phyloP scores from a whole-genome alignment of 2,329 filamentous ascomycete species.

The Fusarium sp. region DNA sequence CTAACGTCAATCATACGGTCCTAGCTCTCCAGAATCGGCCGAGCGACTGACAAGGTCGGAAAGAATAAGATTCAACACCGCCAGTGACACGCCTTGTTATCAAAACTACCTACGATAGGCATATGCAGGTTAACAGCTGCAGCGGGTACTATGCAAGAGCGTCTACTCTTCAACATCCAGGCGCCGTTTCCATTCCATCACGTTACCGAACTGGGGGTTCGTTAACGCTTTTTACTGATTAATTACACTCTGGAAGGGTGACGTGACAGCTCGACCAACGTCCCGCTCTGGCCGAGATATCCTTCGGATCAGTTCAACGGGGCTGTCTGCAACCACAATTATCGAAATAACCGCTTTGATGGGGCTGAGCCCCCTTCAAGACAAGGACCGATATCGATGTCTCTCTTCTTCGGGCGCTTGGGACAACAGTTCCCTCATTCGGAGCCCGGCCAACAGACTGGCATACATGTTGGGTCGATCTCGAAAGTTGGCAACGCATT shows the following conservation, averaged over 20 bases:
- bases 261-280: slow-evolving; percentile 25
- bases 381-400: not conserved
- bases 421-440: not conserved
- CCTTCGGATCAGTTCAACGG: slow-evolving; percentile 24
- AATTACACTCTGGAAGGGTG: slow-evolving; percentile 26
- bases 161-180: not conserved
- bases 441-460: not conserved
- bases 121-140: not conserved
- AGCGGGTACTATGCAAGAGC: slow-evolving; percentile 2
- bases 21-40: slow-evolving; percentile 17
- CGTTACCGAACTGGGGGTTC: slow-evolving; percentile 2
- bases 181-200: slow-evolving; percentile 2
- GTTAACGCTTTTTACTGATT: too few relatives aligned
- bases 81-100: slow-evolving; percentile 21
- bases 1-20: slow-evolving; percentile 1
- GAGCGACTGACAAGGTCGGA: slow-evolving; percentile 14
- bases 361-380: slow-evolving; percentile 17
- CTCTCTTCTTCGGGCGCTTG: not conserved
- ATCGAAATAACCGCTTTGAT: slow-evolving; percentile 9
- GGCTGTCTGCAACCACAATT: slow-evolving; percentile 8
- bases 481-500: too few relatives aligned
- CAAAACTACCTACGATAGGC: slow-evolving; percentile 1
- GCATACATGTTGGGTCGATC: not conserved
- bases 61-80: slow-evolving; percentile 13
- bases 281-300: slow-evolving; percentile 29